Evolutionary conservation across 164 flowering plant genomes (phyloP).

Genomic region (Dillenia turbinata): DNA sequence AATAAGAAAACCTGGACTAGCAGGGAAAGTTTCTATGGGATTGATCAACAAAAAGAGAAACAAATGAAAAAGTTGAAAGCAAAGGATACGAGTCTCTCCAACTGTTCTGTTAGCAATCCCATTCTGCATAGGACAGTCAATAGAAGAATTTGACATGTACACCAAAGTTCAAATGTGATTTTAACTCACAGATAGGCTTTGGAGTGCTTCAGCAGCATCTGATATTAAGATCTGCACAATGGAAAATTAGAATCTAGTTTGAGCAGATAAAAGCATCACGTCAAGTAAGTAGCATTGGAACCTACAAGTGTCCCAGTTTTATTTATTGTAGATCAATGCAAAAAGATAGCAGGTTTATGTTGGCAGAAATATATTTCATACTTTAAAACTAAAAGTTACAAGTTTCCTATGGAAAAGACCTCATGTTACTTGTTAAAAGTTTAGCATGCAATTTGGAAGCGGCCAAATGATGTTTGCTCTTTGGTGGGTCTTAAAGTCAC

Average conservation of each 20-base stretch:
- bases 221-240: slow-evolving; percentile 42
- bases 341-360: too few species aligned
- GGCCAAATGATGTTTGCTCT: too few species aligned
- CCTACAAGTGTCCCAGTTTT: too few species aligned
- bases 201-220: slow-evolving; percentile 59
- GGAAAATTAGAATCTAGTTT: not conserved
- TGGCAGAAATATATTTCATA: too few species aligned
- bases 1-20: slow-evolving; percentile 12
- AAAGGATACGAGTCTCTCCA: slow-evolving; percentile 91
- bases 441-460: too few species aligned
- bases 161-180: slow-evolving; percentile 1
- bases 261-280: not conserved
- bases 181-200: slow-evolving; percentile 56
- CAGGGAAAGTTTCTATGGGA: not conserved
- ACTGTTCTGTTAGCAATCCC: slow-evolving; percentile 86
- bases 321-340: too few species aligned
- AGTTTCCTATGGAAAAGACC: too few species aligned
- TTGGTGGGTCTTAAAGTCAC: too few species aligned
- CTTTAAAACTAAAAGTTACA: too few species aligned
- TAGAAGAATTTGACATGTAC: not conserved
- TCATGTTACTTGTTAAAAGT: too few species aligned
- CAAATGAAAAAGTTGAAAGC: not conserved
- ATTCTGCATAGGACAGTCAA: slow-evolving; percentile 44
- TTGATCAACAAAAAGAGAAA: not conserved
- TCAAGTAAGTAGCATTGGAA: too few species aligned